Base-by-base conservation (phyloP, 2,329 filamentous ascomycete species). In the Aspergillus sclerotialis region DNA sequence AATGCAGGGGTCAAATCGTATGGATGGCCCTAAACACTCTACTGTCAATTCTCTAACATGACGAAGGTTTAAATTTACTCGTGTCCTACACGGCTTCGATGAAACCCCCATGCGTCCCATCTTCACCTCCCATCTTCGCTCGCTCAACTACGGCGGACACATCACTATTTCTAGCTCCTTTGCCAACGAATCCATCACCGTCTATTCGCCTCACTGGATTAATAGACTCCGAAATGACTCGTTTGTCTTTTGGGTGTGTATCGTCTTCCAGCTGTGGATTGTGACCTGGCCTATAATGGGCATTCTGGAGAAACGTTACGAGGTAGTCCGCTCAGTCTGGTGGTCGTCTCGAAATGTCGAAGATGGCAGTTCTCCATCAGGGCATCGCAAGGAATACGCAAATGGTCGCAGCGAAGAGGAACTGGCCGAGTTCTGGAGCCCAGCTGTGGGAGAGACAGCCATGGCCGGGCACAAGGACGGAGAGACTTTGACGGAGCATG, bases 191-290 rank as follows among this genome's bases (percentile, higher is more conserved):
- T 48, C 45, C 5, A 39, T 64, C 12, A 60, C 53, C 13, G 40
- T 64, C 32, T 62, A 61, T 40, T 62, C 60, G 1, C 60, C 61
- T 2, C 56, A 61, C 28, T 61, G 56, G 50, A 48, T 64, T 30
- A 64, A 64, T 41, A 50, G 39, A 2, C 33, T 59, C 2, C 58
- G 61, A n/a, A 48, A 50, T 5, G 60, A 60, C 33, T 19, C n/a
- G 5, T 53, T 45, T 21, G 44, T 61, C 6, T 64, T 53, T 47
- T 64, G 52, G 53, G 7, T 26, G 3, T 53, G 53, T 18, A 51
- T 64, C 7, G 44, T 64, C 23, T 44, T 61, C 6, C 61, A 63
- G 34, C 48, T 64, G 6, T 64, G 61, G 61, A 51, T 63, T 30
- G 42, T 64, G 30, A 49, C 58, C 5, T 64, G 61, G 60, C 61